A percentile compares a stretch with the other conserved stretches of the same genome.
Evolutionary conservation across 805 yeast species (phyloP).

Genomic region (Priceomyces medius): DNA sequence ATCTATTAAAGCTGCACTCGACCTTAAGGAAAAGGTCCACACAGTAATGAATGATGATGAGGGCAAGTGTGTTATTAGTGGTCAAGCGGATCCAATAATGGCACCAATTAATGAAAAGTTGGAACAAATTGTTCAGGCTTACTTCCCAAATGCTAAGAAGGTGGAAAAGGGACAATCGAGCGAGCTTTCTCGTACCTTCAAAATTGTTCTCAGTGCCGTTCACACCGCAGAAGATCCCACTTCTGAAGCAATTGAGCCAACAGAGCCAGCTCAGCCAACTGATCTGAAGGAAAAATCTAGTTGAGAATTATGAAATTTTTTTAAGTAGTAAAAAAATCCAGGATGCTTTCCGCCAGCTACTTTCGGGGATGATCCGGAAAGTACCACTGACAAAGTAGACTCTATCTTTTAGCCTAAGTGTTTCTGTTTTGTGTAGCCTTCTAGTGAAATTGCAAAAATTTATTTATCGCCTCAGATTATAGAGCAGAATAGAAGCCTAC

Average conservation of each 20-base stretch:
- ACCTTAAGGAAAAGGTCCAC: constrained; percentile 51
- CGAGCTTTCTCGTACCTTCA: constrained; percentile 55
- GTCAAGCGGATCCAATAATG: constrained; percentile 61
- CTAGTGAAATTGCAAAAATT: neutral
- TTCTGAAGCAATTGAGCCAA: no score
- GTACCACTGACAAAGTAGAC: neutral
- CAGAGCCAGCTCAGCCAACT: no score
- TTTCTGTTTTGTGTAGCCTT: constrained; percentile 1
- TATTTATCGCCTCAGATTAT: neutral
- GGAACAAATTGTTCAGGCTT: constrained; percentile 41
- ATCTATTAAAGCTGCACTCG: constrained; percentile 45
- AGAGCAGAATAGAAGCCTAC: neutral
- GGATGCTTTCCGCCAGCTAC: no score
- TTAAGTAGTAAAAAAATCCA: constrained; percentile 2
- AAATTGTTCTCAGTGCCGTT: constrained; percentile 41
- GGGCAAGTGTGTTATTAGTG: constrained; percentile 62
- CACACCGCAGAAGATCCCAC: no score
- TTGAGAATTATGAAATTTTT: constrained; percentile 22
- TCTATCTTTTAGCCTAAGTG: neutral
- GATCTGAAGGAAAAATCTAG: no score
- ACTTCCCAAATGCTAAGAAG: constrained; percentile 44
- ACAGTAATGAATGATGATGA: constrained; percentile 52
- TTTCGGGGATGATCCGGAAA: no score
- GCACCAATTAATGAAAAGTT: constrained; percentile 59
- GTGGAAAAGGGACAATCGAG: constrained; percentile 47